A percentile compares a stretch with the other conserved stretches of the same genome.
Conservation (phyloP, 2,329 filamentous ascomycete genomes). For the Xenosphaeropsis pyriputrescens region DNA sequence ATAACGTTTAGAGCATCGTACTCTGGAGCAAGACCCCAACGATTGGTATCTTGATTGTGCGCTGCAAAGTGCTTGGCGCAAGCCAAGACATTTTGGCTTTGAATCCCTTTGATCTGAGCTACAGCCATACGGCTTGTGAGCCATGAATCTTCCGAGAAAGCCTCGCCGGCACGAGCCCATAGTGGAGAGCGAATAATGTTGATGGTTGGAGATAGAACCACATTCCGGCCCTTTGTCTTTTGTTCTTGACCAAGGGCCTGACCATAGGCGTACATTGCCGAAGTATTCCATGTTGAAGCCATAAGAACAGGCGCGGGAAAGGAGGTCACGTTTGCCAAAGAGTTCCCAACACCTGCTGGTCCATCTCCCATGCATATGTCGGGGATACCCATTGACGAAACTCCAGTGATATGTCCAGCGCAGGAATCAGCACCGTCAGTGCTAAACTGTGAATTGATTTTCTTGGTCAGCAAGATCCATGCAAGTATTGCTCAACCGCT, state of each 20-base stretch:
- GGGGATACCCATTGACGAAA: neutral
- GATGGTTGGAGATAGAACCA: conserved; percentile 62
- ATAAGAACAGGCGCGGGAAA: conserved; percentile 27
- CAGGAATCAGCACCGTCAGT: neutral
- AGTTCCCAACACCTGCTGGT: neutral
- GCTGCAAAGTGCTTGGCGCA: conserved; percentile 60
- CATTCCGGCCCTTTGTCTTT: conserved; percentile 54
- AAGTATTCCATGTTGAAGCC: conserved; percentile 61
- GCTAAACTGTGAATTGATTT: too few relatives aligned
- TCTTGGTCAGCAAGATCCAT: too few relatives aligned
- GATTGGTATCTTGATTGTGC: conserved; percentile 53
- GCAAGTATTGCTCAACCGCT: too few relatives aligned
- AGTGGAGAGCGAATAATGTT: conserved; percentile 53
- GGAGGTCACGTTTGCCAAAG: conserved; percentile 3
- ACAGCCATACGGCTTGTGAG: conserved; percentile 58
- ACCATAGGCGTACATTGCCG: conserved; percentile 49
- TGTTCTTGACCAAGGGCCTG: conserved; percentile 55
- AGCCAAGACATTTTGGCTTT: conserved; percentile 71
- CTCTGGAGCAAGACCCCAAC: conserved; percentile 44
- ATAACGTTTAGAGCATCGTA: conserved; percentile 38
- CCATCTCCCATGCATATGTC: too few relatives aligned
- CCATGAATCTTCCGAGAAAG: conserved; percentile 55
- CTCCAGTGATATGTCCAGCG: conserved; percentile 3
- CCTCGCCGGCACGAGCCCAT: conserved; percentile 46
- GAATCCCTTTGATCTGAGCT: conserved; percentile 54